These are phyloP conservation scores for Porogramme epimiltina DNA, from an alignment of 1,284 basidiomycete species.

Conservation along the genomic window DNA sequence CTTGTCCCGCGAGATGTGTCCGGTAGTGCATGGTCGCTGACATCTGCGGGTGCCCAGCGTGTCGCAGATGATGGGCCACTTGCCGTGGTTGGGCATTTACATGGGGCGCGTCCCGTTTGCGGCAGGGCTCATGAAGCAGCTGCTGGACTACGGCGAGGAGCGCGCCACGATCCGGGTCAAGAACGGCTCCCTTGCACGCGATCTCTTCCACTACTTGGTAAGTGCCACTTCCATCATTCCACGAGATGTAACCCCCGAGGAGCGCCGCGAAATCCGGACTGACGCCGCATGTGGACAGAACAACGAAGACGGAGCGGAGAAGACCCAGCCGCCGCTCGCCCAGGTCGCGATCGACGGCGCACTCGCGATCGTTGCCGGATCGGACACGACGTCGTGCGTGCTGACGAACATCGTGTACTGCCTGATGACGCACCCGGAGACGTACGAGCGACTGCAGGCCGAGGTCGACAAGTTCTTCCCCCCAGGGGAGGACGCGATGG, in stretches of 20 bases:
- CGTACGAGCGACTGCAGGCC: slow-evolving; percentile 23
- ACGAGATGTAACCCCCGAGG: too few relatives aligned
- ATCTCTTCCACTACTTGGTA: slow-evolving; percentile 24
- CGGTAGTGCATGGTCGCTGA: neutral
- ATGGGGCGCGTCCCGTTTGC: slow-evolving; percentile 13
- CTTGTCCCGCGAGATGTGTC: too few relatives aligned
- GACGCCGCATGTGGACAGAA: too few relatives aligned
- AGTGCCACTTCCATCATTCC: neutral
- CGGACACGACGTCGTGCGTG: slow-evolving; percentile 32
- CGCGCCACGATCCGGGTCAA: slow-evolving; percentile 2
- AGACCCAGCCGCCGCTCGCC: slow-evolving; percentile 4
- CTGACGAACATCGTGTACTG: slow-evolving; percentile 25
- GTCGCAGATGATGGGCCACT: slow-evolving; percentile 1
- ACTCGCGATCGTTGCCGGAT: slow-evolving; percentile 29
- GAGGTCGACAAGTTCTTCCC: slow-evolving; percentile 33
- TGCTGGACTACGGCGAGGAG: slow-evolving; percentile 1
- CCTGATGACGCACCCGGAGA: slow-evolving; percentile 19
- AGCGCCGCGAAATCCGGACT: neutral
- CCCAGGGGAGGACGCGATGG: slow-evolving; percentile 26
- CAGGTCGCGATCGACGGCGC: slow-evolving; percentile 15
- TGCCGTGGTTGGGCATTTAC: slow-evolving; percentile 3
- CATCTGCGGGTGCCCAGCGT: neutral
- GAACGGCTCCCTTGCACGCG: slow-evolving; percentile 10
- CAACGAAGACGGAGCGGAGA: slow-evolving; percentile 21
- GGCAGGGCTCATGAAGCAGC: slow-evolving; percentile 2